A percentile compares a stretch with the other conserved stretches of the same genome.
These are phyloP conservation scores for Corynascus novoguineensis DNA, from an alignment of 495 filamentous ascomycete genomes.

Conservation along the genomic window DNA sequence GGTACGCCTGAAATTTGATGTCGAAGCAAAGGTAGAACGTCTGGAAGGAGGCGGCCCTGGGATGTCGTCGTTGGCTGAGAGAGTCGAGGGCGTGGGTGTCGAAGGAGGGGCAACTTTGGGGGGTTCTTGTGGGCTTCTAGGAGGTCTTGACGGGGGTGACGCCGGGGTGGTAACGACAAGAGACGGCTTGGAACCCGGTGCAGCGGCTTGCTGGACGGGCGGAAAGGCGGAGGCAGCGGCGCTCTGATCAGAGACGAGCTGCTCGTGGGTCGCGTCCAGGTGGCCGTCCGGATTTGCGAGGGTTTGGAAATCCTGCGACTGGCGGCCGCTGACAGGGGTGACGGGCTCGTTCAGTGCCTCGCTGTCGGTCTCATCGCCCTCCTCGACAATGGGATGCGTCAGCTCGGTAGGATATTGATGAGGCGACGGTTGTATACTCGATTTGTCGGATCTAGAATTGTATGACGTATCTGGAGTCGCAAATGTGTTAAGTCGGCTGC, in stretches of 20 bases:
- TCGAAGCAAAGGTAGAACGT: conserved; percentile 35
- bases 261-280: conserved; percentile 26
- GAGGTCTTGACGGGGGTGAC: conserved; percentile 16
- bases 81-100: conserved; percentile 19
- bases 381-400: conserved; percentile 41
- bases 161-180: conserved; percentile 29
- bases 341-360: conserved; percentile 44
- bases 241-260: conserved; percentile 27
- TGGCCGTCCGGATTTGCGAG: conserved; percentile 39
- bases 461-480: conserved; percentile 12
- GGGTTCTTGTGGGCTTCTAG: conserved; percentile 10
- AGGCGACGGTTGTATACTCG: conserved; percentile 30
- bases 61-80: conserved; percentile 22
- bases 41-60: conserved; percentile 27
- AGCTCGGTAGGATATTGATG: conserved; percentile 41
- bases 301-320: conserved; percentile 45
- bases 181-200: conserved; percentile 22
- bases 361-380: conserved; percentile 45
- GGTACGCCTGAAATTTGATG: conserved; percentile 33
- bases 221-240: conserved; percentile 22
- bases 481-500: conserved; percentile 18
- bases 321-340: conserved; percentile 46
- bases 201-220: conserved; percentile 19
- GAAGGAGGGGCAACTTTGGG: conserved; percentile 10
- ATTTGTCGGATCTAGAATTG: conserved; percentile 13